Percentiles rank a stretch among this genome's conserved stretches.
These are phyloP conservation scores for Wickerhamiella occidentalis DNA, from an alignment of 805 yeast genomes.

Conservation along the genomic window DNA sequence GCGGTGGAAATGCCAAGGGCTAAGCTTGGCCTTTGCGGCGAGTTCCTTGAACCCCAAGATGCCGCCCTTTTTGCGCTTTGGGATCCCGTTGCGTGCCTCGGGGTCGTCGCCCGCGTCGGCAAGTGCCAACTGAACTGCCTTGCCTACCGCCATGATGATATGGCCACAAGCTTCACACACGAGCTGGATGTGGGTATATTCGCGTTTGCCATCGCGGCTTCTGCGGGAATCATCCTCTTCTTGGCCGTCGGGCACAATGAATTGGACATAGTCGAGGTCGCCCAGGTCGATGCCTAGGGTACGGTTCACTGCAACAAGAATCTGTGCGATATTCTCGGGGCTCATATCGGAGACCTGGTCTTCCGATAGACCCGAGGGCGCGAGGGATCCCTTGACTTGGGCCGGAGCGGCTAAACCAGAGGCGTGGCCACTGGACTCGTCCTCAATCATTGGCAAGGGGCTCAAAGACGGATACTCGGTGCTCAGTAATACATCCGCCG, in stretches of 20 bases:
- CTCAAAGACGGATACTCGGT: slow-evolving; percentile 7
- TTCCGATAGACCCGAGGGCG: not conserved
- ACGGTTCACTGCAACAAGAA: slow-evolving; percentile 15
- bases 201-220: slow-evolving; percentile 17
- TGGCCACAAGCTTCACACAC: slow-evolving; percentile 74
- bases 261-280: slow-evolving; percentile 19
- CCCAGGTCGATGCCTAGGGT: slow-evolving; percentile 20
- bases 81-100: slow-evolving; percentile 18
- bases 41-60: slow-evolving; percentile 59
- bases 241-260: slow-evolving; percentile 14
- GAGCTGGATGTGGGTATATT: slow-evolving; percentile 40
- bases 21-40: slow-evolving; percentile 68
- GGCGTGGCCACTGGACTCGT: not conserved
- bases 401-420: not conserved
- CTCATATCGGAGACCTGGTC: not conserved
- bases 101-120: slow-evolving; percentile 21
- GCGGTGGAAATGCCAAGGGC: slow-evolving; percentile 90
- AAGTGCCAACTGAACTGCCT: slow-evolving; percentile 29
- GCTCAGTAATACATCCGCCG: slow-evolving; percentile 9
- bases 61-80: slow-evolving; percentile 30
- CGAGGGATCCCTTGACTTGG: not conserved
- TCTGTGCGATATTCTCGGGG: slow-evolving; percentile 5
- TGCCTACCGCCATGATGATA: slow-evolving; percentile 67
- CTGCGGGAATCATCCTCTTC: slow-evolving; percentile 9
- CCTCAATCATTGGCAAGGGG: slow-evolving; percentile 3